Conservation (phyloP, 495 filamentous ascomycete species). For the Friedmanniomyces endolithicus region DNA sequence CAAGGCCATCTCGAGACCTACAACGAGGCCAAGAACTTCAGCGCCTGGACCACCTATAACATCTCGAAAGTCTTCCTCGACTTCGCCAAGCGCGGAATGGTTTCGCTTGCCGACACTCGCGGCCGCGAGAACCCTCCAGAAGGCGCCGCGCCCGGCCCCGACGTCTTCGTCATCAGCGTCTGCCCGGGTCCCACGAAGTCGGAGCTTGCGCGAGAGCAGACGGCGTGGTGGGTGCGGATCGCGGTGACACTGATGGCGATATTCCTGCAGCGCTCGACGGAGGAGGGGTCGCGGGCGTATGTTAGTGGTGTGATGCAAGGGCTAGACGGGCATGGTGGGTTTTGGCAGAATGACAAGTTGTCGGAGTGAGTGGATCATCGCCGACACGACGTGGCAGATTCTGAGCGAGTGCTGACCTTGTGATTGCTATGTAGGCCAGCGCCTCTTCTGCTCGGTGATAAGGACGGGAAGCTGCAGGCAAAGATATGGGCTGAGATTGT, state of each 20-base stretch:
- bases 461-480: slow-evolving; percentile 9
- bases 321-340: slow-evolving; percentile 14
- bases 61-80: slow-evolving; percentile 11
- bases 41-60: neutral
- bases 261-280: slow-evolving; percentile 10
- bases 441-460: slow-evolving; percentile 9
- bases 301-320: slow-evolving; percentile 14
- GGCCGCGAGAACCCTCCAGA: too few species aligned
- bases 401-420: neutral
- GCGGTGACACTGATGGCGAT: neutral
- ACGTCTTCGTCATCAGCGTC: slow-evolving; percentile 14
- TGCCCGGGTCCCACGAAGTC: slow-evolving; percentile 20
- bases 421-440: slow-evolving; percentile 1
- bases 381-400: neutral
- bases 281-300: slow-evolving; percentile 17
- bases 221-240: neutral
- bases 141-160: slow-evolving; percentile 13
- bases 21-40: slow-evolving; percentile 7
- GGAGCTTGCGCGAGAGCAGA: slow-evolving; percentile 10
- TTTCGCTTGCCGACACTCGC: neutral
- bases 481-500: slow-evolving; percentile 18
- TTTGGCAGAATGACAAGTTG: slow-evolving; percentile 20
- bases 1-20: neutral
- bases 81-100: slow-evolving; percentile 10
- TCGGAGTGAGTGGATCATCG: slow-evolving; percentile 13